Conservation (phyloP, 2,329 filamentous ascomycete species). For the Chaetoscypha palmicola region DNA sequence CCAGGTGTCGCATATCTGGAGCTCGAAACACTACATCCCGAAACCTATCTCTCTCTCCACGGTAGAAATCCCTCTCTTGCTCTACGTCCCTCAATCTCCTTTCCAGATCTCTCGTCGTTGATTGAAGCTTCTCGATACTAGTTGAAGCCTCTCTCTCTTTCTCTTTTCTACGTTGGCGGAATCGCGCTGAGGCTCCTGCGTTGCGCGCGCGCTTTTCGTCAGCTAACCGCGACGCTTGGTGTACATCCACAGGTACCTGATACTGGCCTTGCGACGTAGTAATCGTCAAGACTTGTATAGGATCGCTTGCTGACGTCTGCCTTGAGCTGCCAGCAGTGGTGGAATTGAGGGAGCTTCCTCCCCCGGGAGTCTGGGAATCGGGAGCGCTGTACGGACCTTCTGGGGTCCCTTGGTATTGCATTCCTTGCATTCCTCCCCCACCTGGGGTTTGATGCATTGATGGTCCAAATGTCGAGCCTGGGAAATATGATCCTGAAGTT, state of each 20-base stretch:
- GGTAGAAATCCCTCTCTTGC: slow-evolving; percentile 66
- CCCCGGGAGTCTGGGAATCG: slow-evolving; percentile 22
- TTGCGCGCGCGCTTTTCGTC: slow-evolving; percentile 83
- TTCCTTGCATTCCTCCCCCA: slow-evolving; percentile 19
- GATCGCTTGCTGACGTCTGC: slow-evolving; percentile 29
- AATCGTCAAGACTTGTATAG: slow-evolving; percentile 31
- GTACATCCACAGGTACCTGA: slow-evolving; percentile 67
- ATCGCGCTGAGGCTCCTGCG: slow-evolving; percentile 76
- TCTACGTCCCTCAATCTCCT: slow-evolving; percentile 44
- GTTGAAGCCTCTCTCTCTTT: slow-evolving; percentile 66
- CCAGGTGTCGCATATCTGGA: slow-evolving; percentile 47
- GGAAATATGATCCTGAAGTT: slow-evolving; percentile 24
- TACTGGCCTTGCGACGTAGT: slow-evolving; percentile 46
- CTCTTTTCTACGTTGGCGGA: slow-evolving; percentile 74
- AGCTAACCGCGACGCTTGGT: slow-evolving; percentile 73
- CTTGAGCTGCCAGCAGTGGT: slow-evolving; percentile 26
- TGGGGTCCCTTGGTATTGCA: slow-evolving; percentile 27
- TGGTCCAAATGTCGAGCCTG: slow-evolving; percentile 25
- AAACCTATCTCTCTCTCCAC: slow-evolving; percentile 64
- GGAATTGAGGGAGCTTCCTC: slow-evolving; percentile 25
- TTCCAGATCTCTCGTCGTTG: slow-evolving; percentile 60
- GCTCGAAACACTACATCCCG: slow-evolving; percentile 57
- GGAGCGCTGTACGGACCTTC: slow-evolving; percentile 32
- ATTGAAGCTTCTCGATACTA: slow-evolving; percentile 63
- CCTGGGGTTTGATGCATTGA: slow-evolving; percentile 22